phyloP scores from a whole-genome alignment of 139 green algal species.

The Chlorella sp. region DNA sequence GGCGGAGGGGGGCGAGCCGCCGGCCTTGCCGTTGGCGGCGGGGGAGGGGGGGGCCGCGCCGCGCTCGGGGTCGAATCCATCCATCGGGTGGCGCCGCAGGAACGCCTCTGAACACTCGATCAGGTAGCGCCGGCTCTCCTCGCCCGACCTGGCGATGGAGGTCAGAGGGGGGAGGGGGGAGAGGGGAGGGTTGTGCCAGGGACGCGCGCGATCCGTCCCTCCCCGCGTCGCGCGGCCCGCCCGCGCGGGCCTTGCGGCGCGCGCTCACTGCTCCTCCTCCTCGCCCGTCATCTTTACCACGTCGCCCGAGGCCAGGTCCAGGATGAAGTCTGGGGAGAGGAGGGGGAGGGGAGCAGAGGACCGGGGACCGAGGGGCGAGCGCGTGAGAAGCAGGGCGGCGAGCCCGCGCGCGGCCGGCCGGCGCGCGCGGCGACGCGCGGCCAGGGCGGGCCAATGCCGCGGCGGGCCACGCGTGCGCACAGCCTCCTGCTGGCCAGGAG shows the following conservation, averaged over 20 bases:
- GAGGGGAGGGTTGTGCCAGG: background rate
- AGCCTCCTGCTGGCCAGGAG: too few relatives aligned
- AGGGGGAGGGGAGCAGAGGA: too few relatives aligned
- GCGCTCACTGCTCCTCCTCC: background rate
- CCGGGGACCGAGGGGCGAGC: too few relatives aligned
- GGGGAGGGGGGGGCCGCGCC: too few relatives aligned
- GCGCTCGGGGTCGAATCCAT: conserved; percentile 40
- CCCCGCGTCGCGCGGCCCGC: background rate
- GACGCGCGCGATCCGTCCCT: background rate
- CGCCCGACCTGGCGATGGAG: conserved; percentile 23
- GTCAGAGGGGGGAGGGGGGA: background rate
- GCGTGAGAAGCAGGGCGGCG: too few relatives aligned
- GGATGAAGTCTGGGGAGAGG: conserved; percentile 84
- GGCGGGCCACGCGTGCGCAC: too few relatives aligned
- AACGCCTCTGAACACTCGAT: conserved; percentile 34
- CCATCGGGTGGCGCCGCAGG: conserved; percentile 17
- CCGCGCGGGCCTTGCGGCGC: too few relatives aligned
- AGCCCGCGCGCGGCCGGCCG: too few relatives aligned
- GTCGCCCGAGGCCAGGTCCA: conserved; percentile 79
- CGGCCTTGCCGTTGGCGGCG: too few relatives aligned
- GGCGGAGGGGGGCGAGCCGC: too few relatives aligned
- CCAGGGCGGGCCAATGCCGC: too few relatives aligned
- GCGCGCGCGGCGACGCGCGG: too few relatives aligned
- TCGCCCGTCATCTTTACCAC: conserved; percentile 1
- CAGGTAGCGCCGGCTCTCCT: conserved; percentile 28